These are phyloP conservation scores for Pyrenophora tritici-repentis DNA, from an alignment of 2,329 filamentous ascomycete genomes.

Conservation along the genomic window DNA sequence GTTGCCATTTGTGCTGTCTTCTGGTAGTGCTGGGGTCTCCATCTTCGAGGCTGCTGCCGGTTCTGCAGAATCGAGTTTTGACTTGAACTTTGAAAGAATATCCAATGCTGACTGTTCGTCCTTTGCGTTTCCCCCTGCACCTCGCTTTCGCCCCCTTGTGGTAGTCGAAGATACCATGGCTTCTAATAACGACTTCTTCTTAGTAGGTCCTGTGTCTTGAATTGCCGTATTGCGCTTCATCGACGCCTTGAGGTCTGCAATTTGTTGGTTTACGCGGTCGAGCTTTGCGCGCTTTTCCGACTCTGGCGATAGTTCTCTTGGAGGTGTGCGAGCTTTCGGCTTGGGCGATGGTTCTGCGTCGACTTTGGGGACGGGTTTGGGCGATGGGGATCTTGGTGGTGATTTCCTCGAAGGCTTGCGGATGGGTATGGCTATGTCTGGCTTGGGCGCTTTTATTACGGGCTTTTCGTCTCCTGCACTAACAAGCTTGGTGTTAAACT, in stretches of 20 bases:
- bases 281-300: constrained; percentile 53
- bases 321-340: constrained; percentile 29
- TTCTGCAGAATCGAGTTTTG: constrained; percentile 63
- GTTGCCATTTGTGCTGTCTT: constrained; percentile 18
- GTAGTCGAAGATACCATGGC: constrained; percentile 75
- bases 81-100: constrained; percentile 78
- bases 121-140: constrained; percentile 59
- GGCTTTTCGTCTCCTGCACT: constrained; percentile 48
- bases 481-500: constrained; percentile 78
- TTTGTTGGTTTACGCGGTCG: constrained; percentile 77
- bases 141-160: constrained; percentile 71
- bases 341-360: constrained; percentile 20
- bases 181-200: constrained; percentile 68
- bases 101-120: constrained; percentile 63
- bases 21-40: constrained; percentile 24
- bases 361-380: constrained; percentile 21
- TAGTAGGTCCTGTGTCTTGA: constrained; percentile 44
- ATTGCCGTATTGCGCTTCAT: constrained; percentile 68
- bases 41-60: constrained; percentile 47
- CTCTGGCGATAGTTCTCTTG: constrained; percentile 48
- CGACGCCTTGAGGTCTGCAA: constrained; percentile 78
- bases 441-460: constrained; percentile 47
- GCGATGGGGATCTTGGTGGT: constrained; percentile 31
- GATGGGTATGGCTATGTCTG: constrained; percentile 37
- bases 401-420: constrained; percentile 36